Evolutionary conservation across 177 flowering plant species (phyloP), one percentile per base, ranked within the genome.

Genomic region (Vitis hybrid): DNA sequence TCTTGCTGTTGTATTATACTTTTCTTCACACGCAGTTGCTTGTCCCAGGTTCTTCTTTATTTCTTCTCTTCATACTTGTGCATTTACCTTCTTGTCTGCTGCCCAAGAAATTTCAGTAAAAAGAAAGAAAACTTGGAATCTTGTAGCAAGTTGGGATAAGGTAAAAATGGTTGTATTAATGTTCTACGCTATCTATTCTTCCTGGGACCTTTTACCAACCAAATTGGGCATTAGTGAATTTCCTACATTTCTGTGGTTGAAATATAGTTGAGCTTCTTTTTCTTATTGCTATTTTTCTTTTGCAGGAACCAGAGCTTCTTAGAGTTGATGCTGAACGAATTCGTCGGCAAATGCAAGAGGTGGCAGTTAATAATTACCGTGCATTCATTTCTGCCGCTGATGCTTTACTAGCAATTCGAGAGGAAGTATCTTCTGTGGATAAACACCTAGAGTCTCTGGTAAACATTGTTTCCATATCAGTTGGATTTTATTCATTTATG

Each of bases 251-350:
- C 29, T 26, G 29, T 26, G 5, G 29, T 26, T 26, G 29, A 26
- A 26, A 26, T 26, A 26, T 26, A 26, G 29, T 26, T 26, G 15
- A 6, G 2, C 65, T 53, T 61, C 2, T 54, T 66, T 14, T 3
- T 68, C 4, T 26, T 26, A 26, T 26, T 26, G 29, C 29, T 26
- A 26, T 26, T 26, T 26, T 26, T 26, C 9, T 14, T 70, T 68
- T 71, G 45, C 54, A 91, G 99, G 99, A 94, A 72, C 99, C 98
- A 62, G 99, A 94, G 86, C 87, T 94, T 22, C 86, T 94, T 34
- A 85, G 97, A 12, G 99, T 94, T 1, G 99, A 94, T 85, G 93
- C 94, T 12, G 98, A 94, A 87, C 81, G 97, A 50, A 90, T 94
- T 55, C 83, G 81, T 79, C 68, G 96, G 83, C 99, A 94, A 78